Percentiles rank a stretch among this genome's conserved stretches.
Evolutionary conservation across 202 grass and related monocot species (phyloP).

Genomic region (Hordeum pubiflorum): DNA sequence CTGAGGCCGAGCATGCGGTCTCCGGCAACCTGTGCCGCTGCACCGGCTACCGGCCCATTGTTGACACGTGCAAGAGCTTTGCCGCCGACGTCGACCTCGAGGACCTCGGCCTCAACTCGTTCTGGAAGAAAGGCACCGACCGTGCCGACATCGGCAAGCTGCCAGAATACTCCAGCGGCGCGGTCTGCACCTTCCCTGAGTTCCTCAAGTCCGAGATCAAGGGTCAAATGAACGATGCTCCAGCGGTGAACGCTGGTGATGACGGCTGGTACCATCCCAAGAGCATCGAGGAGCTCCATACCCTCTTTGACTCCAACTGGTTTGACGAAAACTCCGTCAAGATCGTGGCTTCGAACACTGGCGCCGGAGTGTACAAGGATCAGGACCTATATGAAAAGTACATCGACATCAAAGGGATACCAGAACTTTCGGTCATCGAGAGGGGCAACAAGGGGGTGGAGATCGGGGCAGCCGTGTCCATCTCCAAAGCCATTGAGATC

Average conservation of each 20-base stretch:
- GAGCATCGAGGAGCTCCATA: conserved; percentile 42
- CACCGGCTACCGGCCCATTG: conserved; percentile 51
- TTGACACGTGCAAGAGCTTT: conserved; percentile 69
- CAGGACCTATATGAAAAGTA: conserved; percentile 50
- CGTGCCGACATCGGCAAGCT: conserved; percentile 21
- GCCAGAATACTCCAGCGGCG: conserved; percentile 21
- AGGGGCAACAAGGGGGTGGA: conserved; percentile 42
- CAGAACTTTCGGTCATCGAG: conserved; percentile 44
- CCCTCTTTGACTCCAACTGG: conserved; percentile 16
- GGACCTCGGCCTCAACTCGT: conserved; percentile 62
- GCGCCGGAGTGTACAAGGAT: conserved; percentile 65
- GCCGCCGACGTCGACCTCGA: conserved; percentile 59
- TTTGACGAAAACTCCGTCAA: conserved; percentile 32
- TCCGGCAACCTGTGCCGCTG: conserved; percentile 61
- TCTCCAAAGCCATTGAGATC: conserved; percentile 53
- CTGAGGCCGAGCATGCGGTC: conserved; percentile 44
- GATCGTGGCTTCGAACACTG: conserved; percentile 63
- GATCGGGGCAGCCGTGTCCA: conserved; percentile 54
- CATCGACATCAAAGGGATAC: conserved; percentile 54
- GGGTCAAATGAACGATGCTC: background rate
- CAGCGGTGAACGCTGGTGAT: no score
- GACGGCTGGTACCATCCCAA: conserved; percentile 45
- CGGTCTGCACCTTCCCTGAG: conserved; percentile 45
- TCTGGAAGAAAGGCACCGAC: conserved; percentile 45
- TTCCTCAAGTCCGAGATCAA: conserved; percentile 61